These are phyloP conservation scores for Barbarea vulgaris DNA, from an alignment of 345 rosid species.

Conservation along the genomic window DNA sequence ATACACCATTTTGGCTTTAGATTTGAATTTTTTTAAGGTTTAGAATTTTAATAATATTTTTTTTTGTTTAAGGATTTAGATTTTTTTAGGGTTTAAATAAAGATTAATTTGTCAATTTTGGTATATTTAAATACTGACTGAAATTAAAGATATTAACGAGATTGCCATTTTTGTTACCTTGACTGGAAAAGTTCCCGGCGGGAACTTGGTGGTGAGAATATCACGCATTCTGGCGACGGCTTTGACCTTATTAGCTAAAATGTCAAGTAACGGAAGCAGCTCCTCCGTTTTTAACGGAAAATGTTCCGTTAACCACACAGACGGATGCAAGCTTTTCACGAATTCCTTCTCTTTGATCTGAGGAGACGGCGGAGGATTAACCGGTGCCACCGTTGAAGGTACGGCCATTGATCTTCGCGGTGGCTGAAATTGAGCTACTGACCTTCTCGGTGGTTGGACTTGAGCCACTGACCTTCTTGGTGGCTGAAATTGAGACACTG, in stretches of 20 bases:
- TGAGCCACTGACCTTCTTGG: slow-evolving; percentile 47
- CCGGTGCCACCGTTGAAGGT: slow-evolving; percentile 31
- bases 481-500: slow-evolving; percentile 42
- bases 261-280: slow-evolving; percentile 85
- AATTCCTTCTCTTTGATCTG: slow-evolving; percentile 86
- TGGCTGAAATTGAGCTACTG: slow-evolving; percentile 42
- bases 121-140: not conserved
- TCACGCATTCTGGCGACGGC: slow-evolving; percentile 93
- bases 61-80: not conserved
- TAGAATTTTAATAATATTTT: too few relatives aligned
- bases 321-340: slow-evolving; percentile 75
- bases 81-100: not conserved
- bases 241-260: slow-evolving; percentile 90
- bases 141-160: slow-evolving; percentile 19
- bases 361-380: slow-evolving; percentile 45
- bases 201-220: slow-evolving; percentile 90
- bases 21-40: not conserved
- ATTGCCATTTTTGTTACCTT: slow-evolving; percentile 58
- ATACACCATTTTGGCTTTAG: not conserved
- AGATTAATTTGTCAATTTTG: not conserved
- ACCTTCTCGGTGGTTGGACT: slow-evolving; percentile 43
- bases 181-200: slow-evolving; percentile 94
- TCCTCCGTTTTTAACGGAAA: slow-evolving; percentile 94
- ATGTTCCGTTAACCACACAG: slow-evolving; percentile 94
- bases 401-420: slow-evolving; percentile 46